Evolutionary conservation across 192 early-diverging fungal species (phyloP).

Genomic region (Coemansia sp.): DNA sequence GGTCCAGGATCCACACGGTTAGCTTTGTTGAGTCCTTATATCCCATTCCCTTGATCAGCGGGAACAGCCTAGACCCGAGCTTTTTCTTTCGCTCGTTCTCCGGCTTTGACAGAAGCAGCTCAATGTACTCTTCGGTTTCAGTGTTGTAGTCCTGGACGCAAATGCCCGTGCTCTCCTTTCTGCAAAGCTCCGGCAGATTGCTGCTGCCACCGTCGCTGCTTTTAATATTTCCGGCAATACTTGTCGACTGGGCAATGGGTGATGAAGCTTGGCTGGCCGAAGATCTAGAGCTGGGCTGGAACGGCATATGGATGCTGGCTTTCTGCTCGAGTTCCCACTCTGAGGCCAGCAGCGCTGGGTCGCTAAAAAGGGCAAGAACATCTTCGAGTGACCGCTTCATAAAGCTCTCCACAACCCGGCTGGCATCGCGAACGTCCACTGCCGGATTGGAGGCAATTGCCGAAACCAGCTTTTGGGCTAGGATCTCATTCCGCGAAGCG

Average conservation of each 20-base stretch:
- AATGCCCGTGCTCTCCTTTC: constrained; percentile 1
- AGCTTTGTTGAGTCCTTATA: constrained; percentile 50
- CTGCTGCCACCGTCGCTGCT: neutral
- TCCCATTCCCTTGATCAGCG: constrained; percentile 52
- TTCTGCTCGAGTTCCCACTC: constrained; percentile 45
- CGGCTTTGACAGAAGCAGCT: constrained; percentile 43
- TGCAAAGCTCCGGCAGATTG: neutral
- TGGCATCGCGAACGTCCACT: constrained; percentile 30
- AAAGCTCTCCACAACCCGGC: constrained; percentile 21
- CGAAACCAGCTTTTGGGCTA: constrained; percentile 36
- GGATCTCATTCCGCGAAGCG: constrained; percentile 36
- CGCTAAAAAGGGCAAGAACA: constrained; percentile 38
- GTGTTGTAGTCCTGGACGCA: constrained; percentile 35
- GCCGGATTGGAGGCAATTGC: constrained; percentile 37
- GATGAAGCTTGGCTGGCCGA: neutral
- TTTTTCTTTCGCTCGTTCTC: constrained; percentile 53
- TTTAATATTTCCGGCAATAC: too few relatives aligned
- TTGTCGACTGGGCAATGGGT: neutral
- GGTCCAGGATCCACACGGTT: constrained; percentile 53
- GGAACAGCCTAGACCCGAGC: constrained; percentile 52
- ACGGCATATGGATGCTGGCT: constrained; percentile 10
- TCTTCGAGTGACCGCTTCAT: constrained; percentile 30
- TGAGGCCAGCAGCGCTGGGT: constrained; percentile 28
- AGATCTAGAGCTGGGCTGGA: neutral
- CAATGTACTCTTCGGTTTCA: constrained; percentile 45